Evolutionary conservation across 352 stramenopile species (phyloP), one percentile per base, ranked within the genome.

Genomic region (Ophiocytium majus): DNA sequence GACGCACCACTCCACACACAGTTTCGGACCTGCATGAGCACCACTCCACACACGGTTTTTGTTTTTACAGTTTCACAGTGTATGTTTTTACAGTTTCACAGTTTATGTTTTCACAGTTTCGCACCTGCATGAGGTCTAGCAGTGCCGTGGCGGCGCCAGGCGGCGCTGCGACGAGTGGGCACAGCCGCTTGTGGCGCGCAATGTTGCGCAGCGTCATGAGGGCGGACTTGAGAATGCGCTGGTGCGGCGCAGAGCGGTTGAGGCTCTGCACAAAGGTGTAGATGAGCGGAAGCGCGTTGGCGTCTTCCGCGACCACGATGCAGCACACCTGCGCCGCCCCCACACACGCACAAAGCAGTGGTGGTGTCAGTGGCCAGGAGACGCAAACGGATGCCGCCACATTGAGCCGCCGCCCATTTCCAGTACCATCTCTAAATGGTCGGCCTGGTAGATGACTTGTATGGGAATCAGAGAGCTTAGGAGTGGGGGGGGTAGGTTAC

Each of bases 271-370:
- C 49, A 0, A 86, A 76, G 57, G 79, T 64, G 79, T 86, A 86
- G 1, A 86, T 19, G 19, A 86, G 76, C 28, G 64, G 28, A 14
- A 76, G 83, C 49, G 63, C 78, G 19, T 75, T 85, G 9, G 75
- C 74, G 17, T 37, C 34, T 74, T 33, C 23, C 9, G 83, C 83
- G 63, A 86, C 63, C 76, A 86, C 83, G 63, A 84, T 34, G 83
- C 83, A 86, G 79, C 76, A 86, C 37, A 84, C 76, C 57, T 86
- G 64, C n/a, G n/a, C n/a, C n/a, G n/a, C n/a, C n/a, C n/a, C n/a
- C n/a, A n/a, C n/a, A n/a, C n/a, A n/a, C n/a, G n/a, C n/a, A n/a
- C n/a, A n/a, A n/a, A n/a, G n/a, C n/a, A n/a, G n/a, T n/a, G n/a
- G n/a, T n/a, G n/a, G n/a, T n/a, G n/a, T n/a, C n/a, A n/a, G n/a